Evolutionary conservation across 2,329 filamentous ascomycete species (phyloP).

Genomic region (Botryosphaeria dothidea): DNA sequence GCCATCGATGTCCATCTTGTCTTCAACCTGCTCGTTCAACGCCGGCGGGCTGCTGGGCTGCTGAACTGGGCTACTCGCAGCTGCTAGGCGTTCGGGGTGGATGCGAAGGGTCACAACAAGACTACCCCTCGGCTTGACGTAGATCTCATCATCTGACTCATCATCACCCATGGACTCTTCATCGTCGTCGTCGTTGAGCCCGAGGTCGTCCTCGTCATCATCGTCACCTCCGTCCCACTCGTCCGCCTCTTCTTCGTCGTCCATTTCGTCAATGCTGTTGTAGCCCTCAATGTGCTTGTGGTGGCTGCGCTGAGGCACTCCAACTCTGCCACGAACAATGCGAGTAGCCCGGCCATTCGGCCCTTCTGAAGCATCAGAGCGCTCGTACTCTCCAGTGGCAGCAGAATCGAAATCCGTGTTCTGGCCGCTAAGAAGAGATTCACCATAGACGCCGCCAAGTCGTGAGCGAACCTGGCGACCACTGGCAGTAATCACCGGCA

Average conservation of each 20-base stretch:
- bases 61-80: constrained; percentile 9
- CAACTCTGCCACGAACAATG: constrained; percentile 30
- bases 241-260: constrained; percentile 67
- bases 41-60: constrained; percentile 8
- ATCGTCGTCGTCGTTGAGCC: constrained; percentile 60
- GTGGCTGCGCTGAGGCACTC: constrained; percentile 37
- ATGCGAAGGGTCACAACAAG: constrained; percentile 12
- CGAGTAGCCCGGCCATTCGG: constrained; percentile 46
- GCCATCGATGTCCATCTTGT: neutral
- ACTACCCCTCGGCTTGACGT: constrained; percentile 8
- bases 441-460: constrained; percentile 63
- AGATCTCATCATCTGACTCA: constrained; percentile 40
- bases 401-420: constrained; percentile 41
- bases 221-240: constrained; percentile 77
- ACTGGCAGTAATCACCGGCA: constrained; percentile 73
- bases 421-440: constrained; percentile 59
- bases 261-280: constrained; percentile 62
- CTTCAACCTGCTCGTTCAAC: neutral
- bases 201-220: constrained; percentile 66
- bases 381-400: constrained; percentile 46
- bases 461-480: constrained; percentile 80
- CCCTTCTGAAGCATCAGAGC: constrained; percentile 47
- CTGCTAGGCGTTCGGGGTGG: constrained; percentile 3
- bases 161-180: constrained; percentile 44
- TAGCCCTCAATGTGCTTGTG: constrained; percentile 55